Percentiles rank a stretch among this genome's conserved stretches.
phyloP scores from a whole-genome alignment of 768 basidiomycete genomes.

The Tylopilus balloui region DNA sequence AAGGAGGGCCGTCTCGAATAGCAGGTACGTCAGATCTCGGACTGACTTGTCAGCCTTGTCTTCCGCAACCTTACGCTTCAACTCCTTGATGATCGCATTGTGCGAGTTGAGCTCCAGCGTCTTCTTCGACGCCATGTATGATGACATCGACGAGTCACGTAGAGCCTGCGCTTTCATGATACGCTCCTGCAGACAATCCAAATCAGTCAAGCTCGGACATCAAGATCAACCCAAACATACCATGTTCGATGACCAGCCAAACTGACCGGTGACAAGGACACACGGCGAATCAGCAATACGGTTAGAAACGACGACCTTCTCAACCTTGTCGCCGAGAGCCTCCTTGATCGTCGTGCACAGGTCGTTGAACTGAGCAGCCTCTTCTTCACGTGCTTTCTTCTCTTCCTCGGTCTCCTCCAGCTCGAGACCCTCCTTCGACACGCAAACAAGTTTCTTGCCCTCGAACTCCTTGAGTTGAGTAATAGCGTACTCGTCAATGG shows the following conservation, averaged over 20 bases:
- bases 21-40: slow-evolving; percentile 89
- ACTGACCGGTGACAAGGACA: slow-evolving; percentile 97
- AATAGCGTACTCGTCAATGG: slow-evolving; percentile 98
- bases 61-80: slow-evolving; percentile 91
- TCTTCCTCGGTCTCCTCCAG: slow-evolving; percentile 99
- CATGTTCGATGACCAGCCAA: slow-evolving; percentile 99
- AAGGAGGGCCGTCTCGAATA: slow-evolving; percentile 96
- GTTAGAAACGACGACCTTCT: slow-evolving; percentile 98
- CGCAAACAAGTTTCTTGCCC: slow-evolving; percentile 93
- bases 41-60: slow-evolving; percentile 99
- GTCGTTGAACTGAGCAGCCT: slow-evolving; percentile 76
- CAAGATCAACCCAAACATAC: slow-evolving; percentile 34
- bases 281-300: slow-evolving; percentile 96
- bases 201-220: background rate
- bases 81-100: slow-evolving; percentile 93
- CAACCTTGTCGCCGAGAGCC: slow-evolving; percentile 97
- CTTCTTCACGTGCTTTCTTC: slow-evolving; percentile 86
- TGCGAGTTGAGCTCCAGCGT: slow-evolving; percentile 92
- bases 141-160: slow-evolving; percentile 95
- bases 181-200: slow-evolving; percentile 57
- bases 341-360: slow-evolving; percentile 96
- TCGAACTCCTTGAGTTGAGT: slow-evolving; percentile 99
- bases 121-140: slow-evolving; percentile 99
- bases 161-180: slow-evolving; percentile 99
- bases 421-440: slow-evolving; percentile 98